Evolutionary conservation across 768 basidiomycete genomes (phyloP).

Genomic region (Suillus subaureus): DNA sequence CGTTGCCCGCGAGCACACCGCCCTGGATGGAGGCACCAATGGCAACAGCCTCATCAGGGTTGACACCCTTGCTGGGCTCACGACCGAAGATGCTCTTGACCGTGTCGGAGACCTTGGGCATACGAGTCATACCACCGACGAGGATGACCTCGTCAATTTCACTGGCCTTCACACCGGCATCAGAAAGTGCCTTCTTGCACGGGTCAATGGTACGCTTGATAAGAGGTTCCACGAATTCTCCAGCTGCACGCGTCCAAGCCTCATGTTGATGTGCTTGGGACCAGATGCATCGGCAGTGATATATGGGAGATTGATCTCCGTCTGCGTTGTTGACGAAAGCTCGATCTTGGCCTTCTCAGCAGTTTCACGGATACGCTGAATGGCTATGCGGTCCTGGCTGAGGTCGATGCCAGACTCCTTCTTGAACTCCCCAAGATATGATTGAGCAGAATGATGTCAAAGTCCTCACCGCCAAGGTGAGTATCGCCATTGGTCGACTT

Average conservation of each 20-base stretch:
- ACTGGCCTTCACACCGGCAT: too few relatives aligned
- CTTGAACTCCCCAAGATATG: constrained; percentile 91
- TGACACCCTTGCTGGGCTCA: constrained; percentile 98
- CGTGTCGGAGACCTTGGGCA: constrained; percentile 93
- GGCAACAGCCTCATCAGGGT: constrained; percentile 99
- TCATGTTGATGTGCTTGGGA: constrained; percentile 96
- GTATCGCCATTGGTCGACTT: constrained; percentile 99
- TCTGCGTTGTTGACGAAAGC: too few relatives aligned
- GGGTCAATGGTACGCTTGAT: too few relatives aligned
- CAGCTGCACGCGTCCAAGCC: constrained; percentile 23
- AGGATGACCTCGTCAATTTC: constrained; percentile 92
- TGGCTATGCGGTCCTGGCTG: constrained; percentile 87
- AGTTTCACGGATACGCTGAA: constrained; percentile 98
- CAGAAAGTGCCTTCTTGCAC: too few relatives aligned
- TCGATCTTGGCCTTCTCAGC: constrained; percentile 70
- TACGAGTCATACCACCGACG: constrained; percentile 98
- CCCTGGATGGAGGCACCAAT: constrained; percentile 98
- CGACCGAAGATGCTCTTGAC: constrained; percentile 89
- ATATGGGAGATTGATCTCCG: constrained; percentile 50
- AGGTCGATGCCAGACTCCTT: constrained; percentile 87
- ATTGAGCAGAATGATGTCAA: constrained; percentile 88
- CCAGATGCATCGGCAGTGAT: constrained; percentile 95
- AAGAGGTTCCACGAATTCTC: too few relatives aligned
- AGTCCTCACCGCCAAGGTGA: constrained; percentile 96
- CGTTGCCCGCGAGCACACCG: constrained; percentile 95